Evolutionary conservation across 805 yeast species (phyloP), one percentile per base, ranked within the genome.

Genomic region (Pachysolen tannophilus): DNA sequence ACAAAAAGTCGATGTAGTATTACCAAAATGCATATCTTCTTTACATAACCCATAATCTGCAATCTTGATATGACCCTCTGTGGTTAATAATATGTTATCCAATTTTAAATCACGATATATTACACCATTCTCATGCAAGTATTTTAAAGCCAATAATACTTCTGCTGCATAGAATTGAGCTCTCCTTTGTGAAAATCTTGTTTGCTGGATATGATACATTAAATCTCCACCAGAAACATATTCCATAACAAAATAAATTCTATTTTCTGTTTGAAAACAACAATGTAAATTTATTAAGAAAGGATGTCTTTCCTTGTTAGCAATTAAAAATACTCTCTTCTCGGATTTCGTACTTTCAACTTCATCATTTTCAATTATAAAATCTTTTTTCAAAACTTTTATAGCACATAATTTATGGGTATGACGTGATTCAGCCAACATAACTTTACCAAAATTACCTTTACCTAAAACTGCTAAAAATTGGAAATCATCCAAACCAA

Each of bases 141-240:
- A 85, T 55, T 90, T 83, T 55, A 92, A 67, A 0, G 94, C 97
- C 36, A 92, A 62, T 43, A 90, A 66, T 3, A 92, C 97, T 57
- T 92, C 98, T 26, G 97, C 94, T 2, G 98, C 97, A 57, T 92
- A 92, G 54, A 88, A 92, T 59, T 92, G 94, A 8, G 98, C 99
- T 47, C 97, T 72, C 45, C 82, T 76, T 13, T 88, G 81, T 2
- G 95, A 78, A 52, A 92, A 82, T 49, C 90, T 72, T 40, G 83
- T 82, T 51, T 86, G 85, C 60, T 92, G 98, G 49, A 92, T 94
- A 56, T 92, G 99, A 94, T 96, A 88, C 98, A 92, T 92, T 52
- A 92, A 71, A 63, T 92, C 99, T 57, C 99, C 99, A 40, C 98
- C 99, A 15, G 94, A 79, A 34, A 92, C 81, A 53, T 87, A 92